A percentile compares a stretch with the other conserved stretches of the same genome.
phyloP scores from a whole-genome alignment of 2,329 filamentous ascomycete species.

The Stachybotrys chartarum region DNA sequence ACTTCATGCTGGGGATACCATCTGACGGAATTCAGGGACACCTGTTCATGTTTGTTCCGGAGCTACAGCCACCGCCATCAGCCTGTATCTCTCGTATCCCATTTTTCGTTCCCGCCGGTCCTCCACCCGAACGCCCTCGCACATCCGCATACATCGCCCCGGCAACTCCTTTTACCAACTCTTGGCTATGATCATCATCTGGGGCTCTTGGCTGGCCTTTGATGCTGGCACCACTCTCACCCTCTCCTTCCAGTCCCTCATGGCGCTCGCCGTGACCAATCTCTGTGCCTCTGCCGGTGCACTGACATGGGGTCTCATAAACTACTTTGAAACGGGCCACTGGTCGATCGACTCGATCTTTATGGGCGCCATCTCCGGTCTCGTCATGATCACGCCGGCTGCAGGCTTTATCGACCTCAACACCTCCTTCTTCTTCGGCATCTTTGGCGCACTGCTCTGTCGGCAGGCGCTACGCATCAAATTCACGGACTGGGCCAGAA shows the following conservation, averaged over 20 bases:
- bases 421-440: slow-evolving; percentile 39
- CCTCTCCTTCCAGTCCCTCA: slow-evolving; percentile 9
- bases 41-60: slow-evolving; percentile 10
- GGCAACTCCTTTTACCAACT: slow-evolving; percentile 10
- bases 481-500: slow-evolving; percentile 7
- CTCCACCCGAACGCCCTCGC: slow-evolving; percentile 4
- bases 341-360: slow-evolving; percentile 44
- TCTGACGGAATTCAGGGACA: slow-evolving; percentile 3
- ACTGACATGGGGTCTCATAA: slow-evolving; percentile 8
- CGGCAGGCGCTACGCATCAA: slow-evolving; percentile 27
- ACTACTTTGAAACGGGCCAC: slow-evolving; percentile 7
- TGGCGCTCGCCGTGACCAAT: slow-evolving; percentile 10
- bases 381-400: slow-evolving; percentile 44
- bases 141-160: slow-evolving; percentile 8
- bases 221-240: slow-evolving; percentile 9
- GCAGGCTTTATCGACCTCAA: slow-evolving; percentile 39
- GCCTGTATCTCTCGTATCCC: slow-evolving; percentile 10
- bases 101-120: slow-evolving; percentile 8
- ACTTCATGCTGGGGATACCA: background rate
- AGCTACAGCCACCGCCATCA: slow-evolving; percentile 8
- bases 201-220: slow-evolving; percentile 10
- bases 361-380: slow-evolving; percentile 43
- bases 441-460: slow-evolving; percentile 37
- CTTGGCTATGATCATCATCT: slow-evolving; percentile 9
- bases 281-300: slow-evolving; percentile 8